phyloP scores from a whole-genome alignment of 2,329 filamentous ascomycete species.

The Fusarium liriodendri region DNA sequence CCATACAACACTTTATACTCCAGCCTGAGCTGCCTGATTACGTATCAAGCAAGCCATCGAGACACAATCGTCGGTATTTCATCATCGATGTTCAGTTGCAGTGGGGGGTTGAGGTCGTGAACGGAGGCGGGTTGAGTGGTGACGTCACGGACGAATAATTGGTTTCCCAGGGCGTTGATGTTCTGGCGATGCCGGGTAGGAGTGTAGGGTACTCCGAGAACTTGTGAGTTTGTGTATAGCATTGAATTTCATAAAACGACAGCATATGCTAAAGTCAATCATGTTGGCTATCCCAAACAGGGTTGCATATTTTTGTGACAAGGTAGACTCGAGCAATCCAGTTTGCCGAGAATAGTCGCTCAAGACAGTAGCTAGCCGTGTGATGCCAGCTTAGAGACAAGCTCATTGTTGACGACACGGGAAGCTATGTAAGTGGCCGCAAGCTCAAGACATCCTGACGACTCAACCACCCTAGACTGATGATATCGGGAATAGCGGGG shows the following conservation, averaged over 20 bases:
- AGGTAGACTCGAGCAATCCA: not conserved
- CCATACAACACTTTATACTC: conserved; percentile 32
- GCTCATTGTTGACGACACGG: not conserved
- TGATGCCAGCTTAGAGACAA: not conserved
- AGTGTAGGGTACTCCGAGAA: not conserved
- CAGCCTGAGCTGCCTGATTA: conserved; percentile 15
- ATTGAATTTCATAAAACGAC: not conserved
- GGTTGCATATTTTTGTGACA: not conserved
- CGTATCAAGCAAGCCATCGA: conserved; percentile 31
- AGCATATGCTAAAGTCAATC: not conserved
- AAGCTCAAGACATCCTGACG: conserved; percentile 4
- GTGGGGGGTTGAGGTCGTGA: conserved; percentile 28
- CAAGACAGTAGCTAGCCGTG: not conserved
- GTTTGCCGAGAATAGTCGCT: not conserved
- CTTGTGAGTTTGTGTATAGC: not conserved
- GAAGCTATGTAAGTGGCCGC: not conserved
- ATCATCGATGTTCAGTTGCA: conserved; percentile 40
- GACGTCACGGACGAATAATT: conserved; percentile 27
- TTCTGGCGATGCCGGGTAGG: not conserved
- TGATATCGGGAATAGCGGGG: conserved; percentile 8
- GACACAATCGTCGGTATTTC: conserved; percentile 41
- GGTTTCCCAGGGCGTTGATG: not conserved
- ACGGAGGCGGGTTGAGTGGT: conserved; percentile 20
- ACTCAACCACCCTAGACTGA: not conserved
- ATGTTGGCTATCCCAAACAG: not conserved